Conservation (phyloP, 306 rosid genomes). For the Trifolium repens region DNA sequence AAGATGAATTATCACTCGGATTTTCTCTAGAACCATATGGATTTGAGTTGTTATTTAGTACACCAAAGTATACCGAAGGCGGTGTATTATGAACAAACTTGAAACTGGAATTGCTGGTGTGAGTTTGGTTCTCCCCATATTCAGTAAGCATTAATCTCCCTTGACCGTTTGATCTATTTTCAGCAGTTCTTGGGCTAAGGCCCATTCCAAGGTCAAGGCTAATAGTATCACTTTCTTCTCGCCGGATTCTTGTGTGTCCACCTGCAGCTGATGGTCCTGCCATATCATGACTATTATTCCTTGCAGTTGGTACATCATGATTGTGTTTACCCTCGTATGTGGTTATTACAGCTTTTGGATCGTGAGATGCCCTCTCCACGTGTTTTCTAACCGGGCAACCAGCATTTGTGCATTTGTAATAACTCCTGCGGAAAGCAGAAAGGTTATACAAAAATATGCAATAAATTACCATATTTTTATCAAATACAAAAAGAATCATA, state of each 20-base stretch:
- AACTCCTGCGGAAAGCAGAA: conserved; percentile 73
- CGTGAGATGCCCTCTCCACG: conserved; percentile 98
- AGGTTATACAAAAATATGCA: conserved; percentile 16
- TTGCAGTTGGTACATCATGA: conserved; percentile 94
- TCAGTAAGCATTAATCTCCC: conserved; percentile 58
- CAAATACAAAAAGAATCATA: conserved; percentile 11
- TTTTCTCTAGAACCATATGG: conserved; percentile 79
- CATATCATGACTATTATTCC: conserved; percentile 79
- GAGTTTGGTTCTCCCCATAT: conserved; percentile 56
- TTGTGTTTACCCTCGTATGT: conserved; percentile 97
- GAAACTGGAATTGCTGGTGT: conserved; percentile 56
- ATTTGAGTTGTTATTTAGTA: conserved; percentile 62
- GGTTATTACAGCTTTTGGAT: conserved; percentile 97
- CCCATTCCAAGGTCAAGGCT: conserved; percentile 98
- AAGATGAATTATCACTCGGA: conserved; percentile 55
- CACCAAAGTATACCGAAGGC: conserved; percentile 62
- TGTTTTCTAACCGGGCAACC: conserved; percentile 99
- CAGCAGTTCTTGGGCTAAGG: conserved; percentile 55
- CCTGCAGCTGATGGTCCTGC: conserved; percentile 56
- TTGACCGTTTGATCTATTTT: conserved; percentile 62
- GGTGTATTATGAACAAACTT: conserved; percentile 60
- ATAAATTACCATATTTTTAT: conserved; percentile 1
- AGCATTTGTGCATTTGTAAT: conserved; percentile 92
- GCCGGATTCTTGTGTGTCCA: conserved; percentile 59
- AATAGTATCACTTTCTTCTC: conserved; percentile 75